Base-by-base conservation (phyloP, 2,329 filamentous ascomycete species). In the Neonectria faginata region DNA sequence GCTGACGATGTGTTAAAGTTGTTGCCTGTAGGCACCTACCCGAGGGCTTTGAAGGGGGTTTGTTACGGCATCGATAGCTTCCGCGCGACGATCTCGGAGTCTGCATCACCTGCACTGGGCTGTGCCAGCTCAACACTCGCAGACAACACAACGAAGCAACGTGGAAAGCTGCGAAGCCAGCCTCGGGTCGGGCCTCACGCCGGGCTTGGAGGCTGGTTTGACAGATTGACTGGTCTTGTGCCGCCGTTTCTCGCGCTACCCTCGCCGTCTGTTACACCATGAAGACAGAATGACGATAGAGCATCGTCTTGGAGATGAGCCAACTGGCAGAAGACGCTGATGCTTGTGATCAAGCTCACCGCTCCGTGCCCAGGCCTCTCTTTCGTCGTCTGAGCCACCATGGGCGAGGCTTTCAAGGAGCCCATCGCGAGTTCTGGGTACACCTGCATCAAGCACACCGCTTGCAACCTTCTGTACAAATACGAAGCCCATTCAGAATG, bases 351-450 rank as follows among this genome's bases (percentile, higher is more conserved):
- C 10, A 7, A 5, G 5, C 27, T 51, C 48, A 51, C 48, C 48
- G 48, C 48, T 51, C 29, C 14, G 5, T 42, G 29, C 18, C 27
- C 18, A 33, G 31, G n/a, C 29, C 27, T 8, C 14, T n/a, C 6
- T 7, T 33, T 20, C 10, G 25, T 16, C 27, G n/a, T 33, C 48
- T 51, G 9, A 51, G 48, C 48, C 48, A 33, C 48, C 48, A 16
- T 4, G 48, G 14, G 39, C 39, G 27, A 33, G 3, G n/a, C 29
- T 51, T 51, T 51, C 48, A 51, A 51, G 29, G n/a, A 14, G 27
- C 48, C n/a, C 29, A 51, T 51, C 27, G 29, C 29, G 22, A 51
- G 48, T 18, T 33, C 48, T 51, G 29, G 48, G 48, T 25, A 33
- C 48, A 33, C 48, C n/a, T 51, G 48, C 48, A 51, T 33, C 4